phyloP scores from a whole-genome alignment of 148 eudicot species.

The Camellia granthamiana region DNA sequence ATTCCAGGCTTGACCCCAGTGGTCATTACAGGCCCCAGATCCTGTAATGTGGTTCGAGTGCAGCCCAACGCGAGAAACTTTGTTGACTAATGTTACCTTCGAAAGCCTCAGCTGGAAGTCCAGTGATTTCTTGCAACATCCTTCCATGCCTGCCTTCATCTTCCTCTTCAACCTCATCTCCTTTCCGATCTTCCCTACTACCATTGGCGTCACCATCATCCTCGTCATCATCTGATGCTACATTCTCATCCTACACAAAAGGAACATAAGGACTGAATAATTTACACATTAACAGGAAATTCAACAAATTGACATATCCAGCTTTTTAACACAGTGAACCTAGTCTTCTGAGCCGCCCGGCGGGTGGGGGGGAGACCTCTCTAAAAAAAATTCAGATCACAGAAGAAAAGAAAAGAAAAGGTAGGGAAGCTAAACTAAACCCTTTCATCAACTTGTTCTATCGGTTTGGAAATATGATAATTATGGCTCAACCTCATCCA shows the following conservation, averaged over 20 bases:
- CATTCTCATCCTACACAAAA: constrained; percentile 70
- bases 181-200: constrained; percentile 15
- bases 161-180: constrained; percentile 28
- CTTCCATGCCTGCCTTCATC: constrained; percentile 69
- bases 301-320: neutral
- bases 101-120: constrained; percentile 78
- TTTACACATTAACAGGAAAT: neutral
- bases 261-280: neutral
- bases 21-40: neutral
- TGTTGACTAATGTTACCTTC: constrained; percentile 42
- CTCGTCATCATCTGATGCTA: constrained; percentile 67
- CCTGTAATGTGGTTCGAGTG: neutral
- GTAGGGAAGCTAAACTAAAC: neutral
- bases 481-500: neutral
- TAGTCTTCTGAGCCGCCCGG: too few species aligned
- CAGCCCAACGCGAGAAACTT: neutral
- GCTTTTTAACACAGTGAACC: neutral
- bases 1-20: neutral
- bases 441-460: neutral
- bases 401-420: neutral
- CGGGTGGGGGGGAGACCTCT: too few species aligned
- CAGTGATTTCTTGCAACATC: constrained; percentile 73
- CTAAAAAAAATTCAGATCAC: neutral
- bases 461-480: neutral
- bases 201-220: constrained; percentile 29